Conservation (phyloP, 257 asterid species). For the Ophiorrhiza pumila region DNA sequence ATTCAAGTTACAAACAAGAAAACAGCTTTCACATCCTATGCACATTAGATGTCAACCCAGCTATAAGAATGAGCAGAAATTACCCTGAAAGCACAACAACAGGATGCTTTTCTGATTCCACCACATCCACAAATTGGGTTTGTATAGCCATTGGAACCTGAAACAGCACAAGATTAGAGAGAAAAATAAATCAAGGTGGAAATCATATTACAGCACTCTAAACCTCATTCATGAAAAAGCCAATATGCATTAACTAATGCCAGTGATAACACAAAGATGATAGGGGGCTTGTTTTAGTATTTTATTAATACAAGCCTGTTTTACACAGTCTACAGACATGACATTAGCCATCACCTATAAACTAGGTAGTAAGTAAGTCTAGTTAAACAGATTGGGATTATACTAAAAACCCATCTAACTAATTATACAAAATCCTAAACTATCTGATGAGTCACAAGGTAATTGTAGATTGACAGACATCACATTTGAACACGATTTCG, state of each 20-base stretch:
- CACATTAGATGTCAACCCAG: background rate
- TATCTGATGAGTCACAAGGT: background rate
- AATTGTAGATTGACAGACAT: background rate
- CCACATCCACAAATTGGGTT: constrained; percentile 42
- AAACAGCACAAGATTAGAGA: constrained; percentile 12
- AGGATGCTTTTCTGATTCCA: constrained; percentile 84
- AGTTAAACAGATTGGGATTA: background rate
- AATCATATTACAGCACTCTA: background rate
- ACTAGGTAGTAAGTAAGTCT: background rate
- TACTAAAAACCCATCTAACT: background rate
- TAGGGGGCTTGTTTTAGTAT: background rate
- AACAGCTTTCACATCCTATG: background rate
- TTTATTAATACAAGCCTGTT: background rate
- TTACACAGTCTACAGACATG: background rate
- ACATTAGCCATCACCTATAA: background rate
- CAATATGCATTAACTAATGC: background rate
- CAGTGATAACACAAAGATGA: background rate
- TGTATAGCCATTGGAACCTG: constrained; percentile 83
- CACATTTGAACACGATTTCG: background rate
- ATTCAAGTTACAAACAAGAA: constrained; percentile 4
- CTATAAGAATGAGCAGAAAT: constrained; percentile 19
- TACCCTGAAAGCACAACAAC: constrained; percentile 79
- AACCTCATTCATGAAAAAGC: background rate
- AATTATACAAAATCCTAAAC: background rate
- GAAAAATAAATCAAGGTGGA: background rate